Evolutionary conservation across 208 protist genomes (phyloP).

Genomic region (Sergeia podlipaevii): DNA sequence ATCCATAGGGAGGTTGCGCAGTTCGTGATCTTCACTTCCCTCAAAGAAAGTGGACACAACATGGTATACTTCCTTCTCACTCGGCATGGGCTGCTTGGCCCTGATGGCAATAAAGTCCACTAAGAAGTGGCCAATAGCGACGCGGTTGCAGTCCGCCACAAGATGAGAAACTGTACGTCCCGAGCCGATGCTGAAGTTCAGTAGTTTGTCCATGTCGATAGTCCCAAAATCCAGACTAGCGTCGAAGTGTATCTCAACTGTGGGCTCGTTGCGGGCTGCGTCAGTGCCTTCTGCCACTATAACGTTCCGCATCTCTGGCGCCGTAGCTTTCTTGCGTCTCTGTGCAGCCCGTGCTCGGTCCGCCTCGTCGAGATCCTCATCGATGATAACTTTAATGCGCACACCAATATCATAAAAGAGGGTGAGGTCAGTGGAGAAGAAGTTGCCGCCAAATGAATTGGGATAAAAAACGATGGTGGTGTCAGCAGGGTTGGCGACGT

Average conservation of each 20-base stretch:
- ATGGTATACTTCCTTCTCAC: slow-evolving; percentile 21
- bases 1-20: slow-evolving; percentile 16
- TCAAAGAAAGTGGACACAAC: slow-evolving; percentile 18
- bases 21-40: slow-evolving; percentile 9
- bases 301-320: not conserved
- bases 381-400: not conserved
- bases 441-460: not conserved
- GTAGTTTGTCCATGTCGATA: not conserved
- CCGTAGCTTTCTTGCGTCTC: not conserved
- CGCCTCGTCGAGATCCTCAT: not conserved
- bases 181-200: not conserved
- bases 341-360: not conserved
- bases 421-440: not conserved
- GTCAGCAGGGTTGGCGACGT: not conserved
- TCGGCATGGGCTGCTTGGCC: slow-evolving; percentile 13
- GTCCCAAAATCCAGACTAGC: slow-evolving; percentile 2
- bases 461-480: slow-evolving; percentile 1
- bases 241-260: not conserved
- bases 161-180: not conserved
- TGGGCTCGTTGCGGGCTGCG: not conserved
- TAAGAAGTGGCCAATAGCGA: slow-evolving; percentile 4
- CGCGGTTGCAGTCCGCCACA: not conserved
- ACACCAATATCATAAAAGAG: slow-evolving; percentile 14
- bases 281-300: not conserved
- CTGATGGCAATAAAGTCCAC: slow-evolving; percentile 22